Evolutionary conservation across 108 stramenopile genomes (phyloP).

Genomic region (Cyclotella cryptica): DNA sequence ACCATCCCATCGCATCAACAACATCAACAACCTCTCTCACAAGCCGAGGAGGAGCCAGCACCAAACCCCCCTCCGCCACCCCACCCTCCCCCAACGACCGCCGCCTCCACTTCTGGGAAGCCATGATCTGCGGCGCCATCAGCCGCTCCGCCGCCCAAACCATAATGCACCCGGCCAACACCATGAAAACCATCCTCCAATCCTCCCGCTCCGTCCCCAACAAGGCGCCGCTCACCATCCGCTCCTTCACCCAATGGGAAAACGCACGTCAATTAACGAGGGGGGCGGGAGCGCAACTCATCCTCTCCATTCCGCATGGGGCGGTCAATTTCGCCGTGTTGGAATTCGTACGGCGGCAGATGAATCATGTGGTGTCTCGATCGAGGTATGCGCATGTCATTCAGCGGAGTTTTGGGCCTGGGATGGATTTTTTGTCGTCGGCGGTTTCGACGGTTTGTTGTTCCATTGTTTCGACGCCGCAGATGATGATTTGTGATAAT

Average conservation of each 20-base stretch:
- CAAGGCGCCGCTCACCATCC: constrained; percentile 52
- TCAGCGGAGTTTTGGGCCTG: constrained; percentile 70
- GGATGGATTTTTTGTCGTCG: constrained; percentile 92
- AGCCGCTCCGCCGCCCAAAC: constrained; percentile 90
- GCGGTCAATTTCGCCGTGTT: constrained; percentile 97
- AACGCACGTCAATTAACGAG: constrained; percentile 75
- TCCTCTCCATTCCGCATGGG: constrained; percentile 94
- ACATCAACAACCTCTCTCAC: neutral
- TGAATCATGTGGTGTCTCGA: constrained; percentile 62
- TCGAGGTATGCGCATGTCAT: constrained; percentile 53
- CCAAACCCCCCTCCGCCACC: constrained; percentile 9
- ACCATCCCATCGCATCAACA: neutral
- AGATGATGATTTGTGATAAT: constrained; percentile 96
- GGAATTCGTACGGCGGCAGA: constrained; percentile 78
- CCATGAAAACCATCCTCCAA: constrained; percentile 97
- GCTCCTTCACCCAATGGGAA: constrained; percentile 57
- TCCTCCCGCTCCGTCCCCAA: constrained; percentile 54
- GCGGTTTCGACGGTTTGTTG: constrained; percentile 92
- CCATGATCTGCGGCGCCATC: constrained; percentile 91
- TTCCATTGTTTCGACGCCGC: constrained; percentile 91
- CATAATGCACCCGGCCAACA: constrained; percentile 86
- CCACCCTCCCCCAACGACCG: constrained; percentile 20
- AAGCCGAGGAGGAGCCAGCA: constrained; percentile 41
- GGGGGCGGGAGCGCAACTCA: constrained; percentile 95
- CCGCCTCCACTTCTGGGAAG: constrained; percentile 80